These are phyloP conservation scores for Pistacia vera DNA, from an alignment of 345 rosid species.

Conservation along the genomic window DNA sequence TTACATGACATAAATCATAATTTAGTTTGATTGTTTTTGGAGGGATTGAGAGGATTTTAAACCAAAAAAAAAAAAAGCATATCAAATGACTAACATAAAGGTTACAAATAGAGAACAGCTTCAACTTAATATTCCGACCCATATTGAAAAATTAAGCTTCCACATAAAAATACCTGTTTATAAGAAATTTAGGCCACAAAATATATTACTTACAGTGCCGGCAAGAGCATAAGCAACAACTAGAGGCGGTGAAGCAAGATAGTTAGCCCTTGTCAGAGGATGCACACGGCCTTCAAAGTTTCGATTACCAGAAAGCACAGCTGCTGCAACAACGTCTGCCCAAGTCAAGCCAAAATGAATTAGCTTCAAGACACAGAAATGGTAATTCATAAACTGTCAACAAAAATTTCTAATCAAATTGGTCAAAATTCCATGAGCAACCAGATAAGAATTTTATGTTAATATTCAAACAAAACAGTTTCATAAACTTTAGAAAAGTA, in stretches of 20 bases:
- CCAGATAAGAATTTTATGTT: background rate
- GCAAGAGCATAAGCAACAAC: conserved; percentile 96
- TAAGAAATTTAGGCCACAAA: background rate
- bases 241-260: conserved; percentile 87
- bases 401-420: background rate
- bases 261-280: conserved; percentile 82
- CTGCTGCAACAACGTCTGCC: conserved; percentile 74
- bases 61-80: background rate
- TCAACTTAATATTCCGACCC: background rate
- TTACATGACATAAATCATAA: background rate
- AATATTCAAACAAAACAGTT: background rate
- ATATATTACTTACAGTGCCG: conserved; percentile 53
- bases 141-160: background rate
- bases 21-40: no score
- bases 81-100: background rate
- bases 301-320: conserved; percentile 87
- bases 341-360: conserved; percentile 13
- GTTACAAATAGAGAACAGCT: background rate
- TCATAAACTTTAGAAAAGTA: background rate
- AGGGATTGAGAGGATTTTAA: background rate
- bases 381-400: background rate
- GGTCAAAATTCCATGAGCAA: background rate
- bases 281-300: conserved; percentile 93
- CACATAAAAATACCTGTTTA: background rate
- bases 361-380: conserved; percentile 10